phyloP scores from a whole-genome alignment of 2,329 filamentous ascomycete genomes.

The Colletotrichum orbiculare region DNA sequence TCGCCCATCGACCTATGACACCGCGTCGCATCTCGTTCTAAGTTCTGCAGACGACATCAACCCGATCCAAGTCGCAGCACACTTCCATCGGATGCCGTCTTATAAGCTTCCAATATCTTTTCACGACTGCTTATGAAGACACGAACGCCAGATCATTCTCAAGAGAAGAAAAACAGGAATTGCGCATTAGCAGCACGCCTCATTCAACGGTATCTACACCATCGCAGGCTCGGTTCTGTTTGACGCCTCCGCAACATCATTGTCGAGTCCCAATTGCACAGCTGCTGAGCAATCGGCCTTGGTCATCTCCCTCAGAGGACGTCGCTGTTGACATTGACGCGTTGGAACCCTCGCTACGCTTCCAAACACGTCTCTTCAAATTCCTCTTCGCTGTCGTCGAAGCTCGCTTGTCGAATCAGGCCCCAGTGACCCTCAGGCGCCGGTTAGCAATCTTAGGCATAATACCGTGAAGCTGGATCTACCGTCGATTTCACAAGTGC shows the following conservation, averaged over 20 bases:
- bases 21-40: not conserved
- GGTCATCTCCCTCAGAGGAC: not conserved
- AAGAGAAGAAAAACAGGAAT: not conserved
- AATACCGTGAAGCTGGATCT: slow-evolving; percentile 94
- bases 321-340: not conserved
- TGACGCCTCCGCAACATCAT: not conserved
- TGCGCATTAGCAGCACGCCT: not conserved
- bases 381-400: slow-evolving; percentile 10
- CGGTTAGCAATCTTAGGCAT: slow-evolving; percentile 43
- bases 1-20: slow-evolving; percentile 13
- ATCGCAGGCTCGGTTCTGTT: not conserved
- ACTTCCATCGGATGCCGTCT: slow-evolving; percentile 20
- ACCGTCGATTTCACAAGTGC: slow-evolving; percentile 85
- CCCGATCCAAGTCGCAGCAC: not conserved
- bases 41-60: slow-evolving; percentile 3
- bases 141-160: slow-evolving; percentile 32
- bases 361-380: not conserved
- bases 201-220: not conserved
- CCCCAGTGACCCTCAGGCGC: slow-evolving; percentile 19
- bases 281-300: no score
- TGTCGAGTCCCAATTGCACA: not conserved
- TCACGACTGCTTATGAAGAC: slow-evolving; percentile 34
- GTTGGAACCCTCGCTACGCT: not conserved
- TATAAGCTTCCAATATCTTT: slow-evolving; percentile 18
- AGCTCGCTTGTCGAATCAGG: slow-evolving; percentile 18